Conservation (phyloP, 1,139 yeast species). For the Yarrowia galli region DNA sequence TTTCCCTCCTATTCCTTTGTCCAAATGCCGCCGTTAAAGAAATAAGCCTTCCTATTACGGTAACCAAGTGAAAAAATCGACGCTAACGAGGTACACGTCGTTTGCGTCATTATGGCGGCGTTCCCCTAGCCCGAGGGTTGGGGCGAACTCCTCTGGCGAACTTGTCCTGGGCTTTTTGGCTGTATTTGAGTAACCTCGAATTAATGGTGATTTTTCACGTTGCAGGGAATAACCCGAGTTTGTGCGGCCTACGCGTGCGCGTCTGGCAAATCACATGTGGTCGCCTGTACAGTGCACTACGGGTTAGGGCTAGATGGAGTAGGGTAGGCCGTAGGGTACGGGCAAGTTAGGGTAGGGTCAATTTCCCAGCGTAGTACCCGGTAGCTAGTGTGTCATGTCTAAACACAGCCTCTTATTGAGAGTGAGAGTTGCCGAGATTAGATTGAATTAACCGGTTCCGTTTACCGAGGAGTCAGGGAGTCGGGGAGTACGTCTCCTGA, state of each 20-base stretch:
- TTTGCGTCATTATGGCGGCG: not conserved
- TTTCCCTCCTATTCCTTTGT: not conserved
- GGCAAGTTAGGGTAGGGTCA: no score
- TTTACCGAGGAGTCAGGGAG: no score
- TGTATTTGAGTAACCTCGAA: not conserved
- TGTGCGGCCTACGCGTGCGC: not conserved
- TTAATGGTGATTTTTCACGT: not conserved
- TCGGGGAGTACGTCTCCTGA: no score
- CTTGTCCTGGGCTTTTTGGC: not conserved
- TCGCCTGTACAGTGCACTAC: conserved; percentile 2
- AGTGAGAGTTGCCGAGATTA: no score
- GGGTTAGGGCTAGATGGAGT: conserved; percentile 12
- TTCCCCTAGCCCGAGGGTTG: no score
- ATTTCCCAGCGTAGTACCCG: no score
- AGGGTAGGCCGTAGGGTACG: no score
- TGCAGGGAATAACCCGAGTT: not conserved
- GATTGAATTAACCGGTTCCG: no score
- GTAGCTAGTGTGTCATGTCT: no score
- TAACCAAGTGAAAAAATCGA: conserved; percentile 10
- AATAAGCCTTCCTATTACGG: conserved; percentile 25
- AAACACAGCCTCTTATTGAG: no score
- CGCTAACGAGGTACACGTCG: conserved; percentile 7
- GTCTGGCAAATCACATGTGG: conserved; percentile 26
- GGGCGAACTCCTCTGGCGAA: no score
- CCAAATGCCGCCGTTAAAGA: not conserved